Evolutionary conservation across 345 rosid species (phyloP), one percentile per base, ranked within the genome.

Genomic region (Bruguiera sexangula): DNA sequence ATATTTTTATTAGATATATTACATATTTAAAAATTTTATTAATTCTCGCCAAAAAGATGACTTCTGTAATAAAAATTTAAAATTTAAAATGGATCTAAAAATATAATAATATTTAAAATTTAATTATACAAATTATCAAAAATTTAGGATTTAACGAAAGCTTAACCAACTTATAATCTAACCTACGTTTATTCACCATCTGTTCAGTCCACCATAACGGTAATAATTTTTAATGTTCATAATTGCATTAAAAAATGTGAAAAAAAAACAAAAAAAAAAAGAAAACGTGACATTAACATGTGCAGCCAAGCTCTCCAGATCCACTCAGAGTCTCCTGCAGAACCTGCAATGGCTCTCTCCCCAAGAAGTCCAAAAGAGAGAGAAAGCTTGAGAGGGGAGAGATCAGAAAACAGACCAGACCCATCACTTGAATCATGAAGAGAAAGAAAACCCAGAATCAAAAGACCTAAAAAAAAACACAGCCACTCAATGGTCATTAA

Each of bases 251-350:
- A 58, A 50, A 26, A 26, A 51, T 27, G 29, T 2, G 2, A 27
- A 27, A 27, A 2, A 27, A 27, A 27, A 27, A 27, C 0, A 27
- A 2, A 27, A 24, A 24, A 50, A 22, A 26, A 26, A 16, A 3
- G 30, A 20, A 11, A 15, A 27, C 71, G 66, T 57, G 72, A 32
- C 53, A 53, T 63, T 59, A 46, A 26, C n/a, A 50, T 69, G 81
- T 82, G 67, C 85, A 69, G 85, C 66, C 66, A 61, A 69, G 67
- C 76, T 75, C 79, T 69, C 69, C 85, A 82, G 89, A 87, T 83
- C 88, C 62, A 34, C 70, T 70, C 74, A 63, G 63, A 60, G 77
- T 75, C 77, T 65, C 53, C 75, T 32, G 75, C 74, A 46, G 18
- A 7, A 31, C 74, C 81, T 73, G 79, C 81, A 79, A 68, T 79